A percentile compares a stretch with the other conserved stretches of the same genome.
These are phyloP conservation scores for Talaromyces amestolkiae DNA, from an alignment of 2,329 filamentous ascomycete genomes.

Conservation along the genomic window DNA sequence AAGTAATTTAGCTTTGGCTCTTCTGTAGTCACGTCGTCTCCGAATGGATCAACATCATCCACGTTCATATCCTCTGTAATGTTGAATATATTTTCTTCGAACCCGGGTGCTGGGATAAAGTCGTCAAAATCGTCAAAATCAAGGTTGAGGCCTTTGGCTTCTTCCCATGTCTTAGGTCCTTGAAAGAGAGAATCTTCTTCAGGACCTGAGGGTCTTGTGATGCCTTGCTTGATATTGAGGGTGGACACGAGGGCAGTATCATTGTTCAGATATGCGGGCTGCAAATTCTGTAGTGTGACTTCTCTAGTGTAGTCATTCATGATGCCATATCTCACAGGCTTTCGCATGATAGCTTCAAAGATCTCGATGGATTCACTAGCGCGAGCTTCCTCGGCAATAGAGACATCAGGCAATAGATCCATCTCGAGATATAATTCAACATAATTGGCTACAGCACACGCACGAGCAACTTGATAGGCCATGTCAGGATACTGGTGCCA, in stretches of 20 bases:
- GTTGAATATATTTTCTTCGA: conserved; percentile 25
- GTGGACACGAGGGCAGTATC: neutral
- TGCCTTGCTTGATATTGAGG: neutral
- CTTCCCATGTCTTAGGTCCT: neutral
- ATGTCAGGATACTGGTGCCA: conserved; percentile 25
- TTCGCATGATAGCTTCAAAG: conserved; percentile 32
- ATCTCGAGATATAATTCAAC: conserved; percentile 37
- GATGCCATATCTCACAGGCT: conserved; percentile 28
- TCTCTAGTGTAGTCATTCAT: conserved; percentile 39
- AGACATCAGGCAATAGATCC: conserved; percentile 39
- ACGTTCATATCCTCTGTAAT: conserved; percentile 33
- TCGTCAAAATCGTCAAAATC: neutral
- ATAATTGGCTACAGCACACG: conserved; percentile 44
- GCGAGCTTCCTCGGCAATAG: conserved; percentile 44
- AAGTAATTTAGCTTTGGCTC: conserved; percentile 2
- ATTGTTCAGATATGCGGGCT: neutral
- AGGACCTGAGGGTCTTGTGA: neutral
- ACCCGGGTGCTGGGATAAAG: neutral
- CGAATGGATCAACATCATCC: conserved; percentile 20
- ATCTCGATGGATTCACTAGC: conserved; percentile 31
- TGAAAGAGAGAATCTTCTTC: neutral
- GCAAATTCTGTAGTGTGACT: neutral
- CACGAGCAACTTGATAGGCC: conserved; percentile 41
- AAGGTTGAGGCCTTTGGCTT: neutral
- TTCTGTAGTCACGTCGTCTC: conserved; percentile 5